These are phyloP conservation scores for Cerrena zonata DNA, from an alignment of 1,284 basidiomycete species.

Conservation along the genomic window DNA sequence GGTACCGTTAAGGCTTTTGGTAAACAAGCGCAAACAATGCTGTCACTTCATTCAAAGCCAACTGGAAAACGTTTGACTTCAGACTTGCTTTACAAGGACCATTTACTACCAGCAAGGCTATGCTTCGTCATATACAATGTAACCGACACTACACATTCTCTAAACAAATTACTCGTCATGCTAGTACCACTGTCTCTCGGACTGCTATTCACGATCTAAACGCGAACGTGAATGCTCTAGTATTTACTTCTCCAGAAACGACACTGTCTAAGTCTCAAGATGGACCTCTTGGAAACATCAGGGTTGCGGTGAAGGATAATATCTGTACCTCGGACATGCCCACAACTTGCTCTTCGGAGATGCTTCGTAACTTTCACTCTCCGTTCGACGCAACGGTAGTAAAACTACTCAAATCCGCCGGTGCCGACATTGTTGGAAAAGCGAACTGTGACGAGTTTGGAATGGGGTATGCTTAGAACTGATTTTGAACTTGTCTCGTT, in stretches of 20 bases:
- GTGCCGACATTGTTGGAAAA: constrained; percentile 78
- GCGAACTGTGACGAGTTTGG: constrained; percentile 98
- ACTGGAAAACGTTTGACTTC: not conserved
- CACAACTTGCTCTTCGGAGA: constrained; percentile 76
- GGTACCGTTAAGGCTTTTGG: constrained; percentile 9
- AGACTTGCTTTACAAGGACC: not conserved
- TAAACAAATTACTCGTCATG: constrained; percentile 5
- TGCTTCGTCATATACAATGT: constrained; percentile 9
- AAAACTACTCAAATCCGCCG: constrained; percentile 51
- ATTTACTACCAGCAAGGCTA: constrained; percentile 1
- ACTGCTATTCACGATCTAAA: constrained; percentile 25
- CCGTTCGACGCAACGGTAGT: constrained; percentile 90
- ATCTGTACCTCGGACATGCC: constrained; percentile 67
- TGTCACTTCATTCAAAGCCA: no score
- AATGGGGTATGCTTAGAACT: constrained; percentile 70
- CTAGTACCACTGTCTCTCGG: not conserved
- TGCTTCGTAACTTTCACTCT: constrained; percentile 69
- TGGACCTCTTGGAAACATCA: constrained; percentile 35
- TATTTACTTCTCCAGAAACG: constrained; percentile 22
- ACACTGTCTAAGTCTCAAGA: constrained; percentile 1
- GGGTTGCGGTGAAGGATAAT: constrained; percentile 80
- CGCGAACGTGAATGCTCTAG: constrained; percentile 46
- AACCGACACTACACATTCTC: not conserved
- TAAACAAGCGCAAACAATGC: constrained; percentile 23
- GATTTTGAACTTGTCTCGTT: constrained; percentile 1